These are phyloP conservation scores for Martensiomyces pterosporus DNA, from an alignment of 192 early-diverging fungal species.

Conservation along the genomic window DNA sequence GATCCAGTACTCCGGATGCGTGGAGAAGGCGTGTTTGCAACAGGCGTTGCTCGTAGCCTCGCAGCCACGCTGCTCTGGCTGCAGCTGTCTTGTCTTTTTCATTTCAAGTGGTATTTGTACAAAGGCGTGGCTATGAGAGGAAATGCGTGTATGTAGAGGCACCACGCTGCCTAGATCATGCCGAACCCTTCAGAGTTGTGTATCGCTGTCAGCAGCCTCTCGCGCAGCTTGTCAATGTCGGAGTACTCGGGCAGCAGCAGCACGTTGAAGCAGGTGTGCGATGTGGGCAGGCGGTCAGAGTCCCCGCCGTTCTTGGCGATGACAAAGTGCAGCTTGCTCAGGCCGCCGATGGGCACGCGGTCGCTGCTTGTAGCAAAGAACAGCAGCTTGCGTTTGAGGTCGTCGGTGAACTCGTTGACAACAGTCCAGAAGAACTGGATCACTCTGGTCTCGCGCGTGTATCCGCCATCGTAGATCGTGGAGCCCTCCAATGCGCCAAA, in stretches of 20 bases:
- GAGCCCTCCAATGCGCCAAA: slow-evolving; percentile 73
- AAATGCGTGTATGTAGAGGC: not conserved
- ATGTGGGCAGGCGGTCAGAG: slow-evolving; percentile 82
- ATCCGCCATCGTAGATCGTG: slow-evolving; percentile 86
- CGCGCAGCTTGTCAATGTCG: slow-evolving; percentile 70
- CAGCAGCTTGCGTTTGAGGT: slow-evolving; percentile 81
- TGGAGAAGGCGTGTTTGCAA: too few relatives aligned
- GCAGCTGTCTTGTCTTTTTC: too few relatives aligned
- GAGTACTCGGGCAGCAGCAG: slow-evolving; percentile 82
- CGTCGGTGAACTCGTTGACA: slow-evolving; percentile 73
- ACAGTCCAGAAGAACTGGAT: slow-evolving; percentile 85
- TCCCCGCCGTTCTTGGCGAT: slow-evolving; percentile 83
- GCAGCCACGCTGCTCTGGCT: too few relatives aligned
- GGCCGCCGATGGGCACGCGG: slow-evolving; percentile 83
- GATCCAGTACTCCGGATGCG: too few relatives aligned
- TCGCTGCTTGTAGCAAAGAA: slow-evolving; percentile 92
- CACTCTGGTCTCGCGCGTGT: slow-evolving; percentile 55
- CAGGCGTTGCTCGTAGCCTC: too few relatives aligned
- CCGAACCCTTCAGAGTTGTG: slow-evolving; percentile 79
- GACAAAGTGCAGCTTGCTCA: slow-evolving; percentile 80
- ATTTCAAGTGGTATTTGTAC: too few relatives aligned
- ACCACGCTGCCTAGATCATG: slow-evolving; percentile 56
- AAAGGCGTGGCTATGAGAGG: too few relatives aligned
- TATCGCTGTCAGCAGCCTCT: slow-evolving; percentile 74
- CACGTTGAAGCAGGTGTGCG: slow-evolving; percentile 93